Conservation (phyloP, 108 stramenopile species). For the Nitzschia sp. region DNA sequence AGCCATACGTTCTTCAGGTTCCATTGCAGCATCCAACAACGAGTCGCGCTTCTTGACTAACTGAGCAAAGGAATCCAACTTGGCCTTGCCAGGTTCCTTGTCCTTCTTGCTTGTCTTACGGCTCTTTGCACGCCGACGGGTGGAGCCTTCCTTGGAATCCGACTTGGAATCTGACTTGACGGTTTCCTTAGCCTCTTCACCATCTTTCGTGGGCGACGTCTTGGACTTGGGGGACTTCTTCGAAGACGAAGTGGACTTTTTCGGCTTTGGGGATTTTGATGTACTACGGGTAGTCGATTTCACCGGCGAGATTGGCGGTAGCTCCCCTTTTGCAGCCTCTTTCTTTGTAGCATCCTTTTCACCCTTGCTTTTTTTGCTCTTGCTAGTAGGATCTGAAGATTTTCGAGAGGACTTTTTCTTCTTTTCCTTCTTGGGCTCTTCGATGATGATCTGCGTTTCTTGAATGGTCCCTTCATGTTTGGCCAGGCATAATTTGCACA, state of each 20-base stretch:
- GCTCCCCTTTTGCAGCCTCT: background rate
- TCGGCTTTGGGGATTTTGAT: background rate
- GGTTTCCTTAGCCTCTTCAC: background rate
- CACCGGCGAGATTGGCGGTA: too few relatives aligned
- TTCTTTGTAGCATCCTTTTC: background rate
- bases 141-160: background rate
- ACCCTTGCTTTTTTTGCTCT: background rate
- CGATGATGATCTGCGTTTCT: background rate
- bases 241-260: background rate
- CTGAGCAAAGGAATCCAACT: constrained; percentile 2
- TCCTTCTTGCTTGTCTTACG: constrained; percentile 3
- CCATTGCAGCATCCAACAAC: too few relatives aligned
- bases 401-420: background rate
- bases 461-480: background rate
- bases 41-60: constrained; percentile 6
- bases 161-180: background rate
- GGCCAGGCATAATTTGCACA: constrained; percentile 1
- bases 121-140: background rate
- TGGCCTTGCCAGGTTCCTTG: background rate
- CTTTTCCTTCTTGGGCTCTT: background rate
- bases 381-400: background rate
- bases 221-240: background rate
- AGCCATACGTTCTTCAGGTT: too few relatives aligned
- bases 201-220: background rate
- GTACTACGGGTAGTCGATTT: background rate